Evolutionary conservation across 371 early-diverging fungal species (phyloP).

Genomic region (Catenaria anguillulae): DNA sequence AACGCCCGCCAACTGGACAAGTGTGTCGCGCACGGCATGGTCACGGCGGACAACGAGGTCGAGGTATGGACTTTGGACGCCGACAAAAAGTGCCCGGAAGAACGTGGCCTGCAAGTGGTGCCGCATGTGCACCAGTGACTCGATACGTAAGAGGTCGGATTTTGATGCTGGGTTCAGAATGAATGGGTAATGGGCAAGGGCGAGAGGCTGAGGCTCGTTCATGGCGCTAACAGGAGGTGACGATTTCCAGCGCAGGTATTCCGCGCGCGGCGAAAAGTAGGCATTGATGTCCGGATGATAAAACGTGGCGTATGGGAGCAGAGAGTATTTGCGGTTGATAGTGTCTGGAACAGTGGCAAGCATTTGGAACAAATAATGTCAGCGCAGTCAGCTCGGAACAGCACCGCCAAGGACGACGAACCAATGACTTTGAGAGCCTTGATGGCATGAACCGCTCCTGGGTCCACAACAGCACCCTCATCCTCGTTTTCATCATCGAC

Average conservation of each 20-base stretch:
- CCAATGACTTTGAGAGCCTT: background rate
- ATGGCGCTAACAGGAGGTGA: too few species aligned
- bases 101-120: slow-evolving; percentile 51
- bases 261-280: background rate
- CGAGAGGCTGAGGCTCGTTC: slow-evolving; percentile 23
- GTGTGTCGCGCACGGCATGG: slow-evolving; percentile 66
- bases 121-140: slow-evolving; percentile 76
- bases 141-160: slow-evolving; percentile 71
- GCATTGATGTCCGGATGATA: background rate
- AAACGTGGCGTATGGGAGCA: background rate
- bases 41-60: slow-evolving; percentile 67
- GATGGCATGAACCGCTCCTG: background rate
- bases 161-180: slow-evolving; percentile 70
- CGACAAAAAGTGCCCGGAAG: slow-evolving; percentile 70
- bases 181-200: slow-evolving; percentile 82
- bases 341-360: background rate
- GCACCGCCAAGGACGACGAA: background rate
- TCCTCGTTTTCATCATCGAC: too few species aligned
- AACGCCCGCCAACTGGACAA: slow-evolving; percentile 50
- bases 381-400: too few species aligned
- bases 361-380: too few species aligned
- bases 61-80: slow-evolving; percentile 65
- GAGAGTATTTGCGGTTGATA: background rate
- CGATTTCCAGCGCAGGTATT: background rate
- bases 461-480: background rate